Base-by-base conservation (phyloP, 2,329 filamentous ascomycete species). In the Ophiostoma ips region DNA sequence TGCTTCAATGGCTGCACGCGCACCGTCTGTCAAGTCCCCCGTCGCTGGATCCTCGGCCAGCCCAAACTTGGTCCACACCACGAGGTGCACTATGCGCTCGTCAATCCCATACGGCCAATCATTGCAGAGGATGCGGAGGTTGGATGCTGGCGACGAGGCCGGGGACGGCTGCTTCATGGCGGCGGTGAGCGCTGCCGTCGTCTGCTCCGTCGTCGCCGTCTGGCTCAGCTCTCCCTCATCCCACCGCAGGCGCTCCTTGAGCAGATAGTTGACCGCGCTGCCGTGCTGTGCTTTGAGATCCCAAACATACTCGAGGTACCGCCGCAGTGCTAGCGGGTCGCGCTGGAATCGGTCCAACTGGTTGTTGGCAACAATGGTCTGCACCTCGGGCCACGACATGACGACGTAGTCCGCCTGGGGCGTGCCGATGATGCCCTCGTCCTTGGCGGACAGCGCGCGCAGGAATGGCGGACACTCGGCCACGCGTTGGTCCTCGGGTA, bases 31-130 rank as follows among this genome's bases (percentile, higher is more conserved):
- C 61, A 94, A 66, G 55, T 87, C 79, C 13, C 77, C 82, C 0
- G 79, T 76, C 68, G 51, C 60, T 4, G 67, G 64, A 58, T 92
- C 81, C 51, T 88, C 84, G 49, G 79, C 73, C 21, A 95, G 70
- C 45, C 76, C 72, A 60, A 94, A 95, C 65, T 95, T 95, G 45
- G 85, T 92, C 90, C 90, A 96, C 12, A 95, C 79, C 5, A 95
- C 86, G 3, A 95, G 70, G 62, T 95, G 90, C 15, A 86, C 76
- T 55, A 95, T 89, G 48, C 76, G 72, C 44, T 70, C 61, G 58
- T 92, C 87, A 49, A 95, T 72, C 0, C 87, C 88, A 60, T 95
- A 96, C 0, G 90, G 90, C 86, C 88, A 95, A 71, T 96, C 89
- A 61, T 96, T 96, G 66, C 76, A 78, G 37, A 95, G 64, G 45